A percentile compares a stretch with the other conserved stretches of the same genome.
phyloP scores from a whole-genome alignment of 495 filamentous ascomycete species.

The Bryoglossum gracile region DNA sequence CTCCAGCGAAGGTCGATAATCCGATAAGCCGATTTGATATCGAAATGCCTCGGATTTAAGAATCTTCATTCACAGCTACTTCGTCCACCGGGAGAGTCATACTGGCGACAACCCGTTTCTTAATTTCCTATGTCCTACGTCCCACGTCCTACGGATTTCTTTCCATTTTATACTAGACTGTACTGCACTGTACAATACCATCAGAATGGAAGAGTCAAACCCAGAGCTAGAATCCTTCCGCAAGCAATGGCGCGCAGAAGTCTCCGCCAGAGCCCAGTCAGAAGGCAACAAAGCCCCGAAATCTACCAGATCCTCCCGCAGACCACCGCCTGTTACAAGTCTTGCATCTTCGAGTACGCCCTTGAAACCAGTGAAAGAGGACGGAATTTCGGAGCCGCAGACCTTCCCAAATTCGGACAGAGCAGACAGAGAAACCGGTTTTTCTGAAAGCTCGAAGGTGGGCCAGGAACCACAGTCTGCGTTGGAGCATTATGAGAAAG shows the following conservation, averaged over 20 bases:
- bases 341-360: constrained; percentile 4
- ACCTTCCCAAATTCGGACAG: constrained; percentile 31
- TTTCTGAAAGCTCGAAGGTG: constrained; percentile 7
- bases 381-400: constrained; percentile 31
- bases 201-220: constrained; percentile 23
- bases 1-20: too few species aligned
- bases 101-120: too few species aligned
- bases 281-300: constrained; percentile 11
- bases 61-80: not conserved
- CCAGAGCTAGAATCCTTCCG: constrained; percentile 74
- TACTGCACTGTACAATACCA: too few species aligned
- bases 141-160: not conserved
- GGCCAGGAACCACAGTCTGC: constrained; percentile 62
- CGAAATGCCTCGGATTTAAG: not conserved
- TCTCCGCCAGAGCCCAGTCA: constrained; percentile 41
- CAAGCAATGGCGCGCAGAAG: constrained; percentile 76
- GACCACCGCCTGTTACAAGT: constrained; percentile 13
- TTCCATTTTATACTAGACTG: not conserved
- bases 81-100: too few species aligned
- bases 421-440: not conserved
- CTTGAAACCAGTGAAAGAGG: constrained; percentile 11
- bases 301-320: constrained; percentile 10
- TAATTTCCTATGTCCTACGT: too few species aligned
- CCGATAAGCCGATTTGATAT: not conserved
- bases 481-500: constrained; percentile 87